Percentiles rank a stretch among this genome's conserved stretches.
These are phyloP conservation scores for Zizania palustris DNA, from an alignment of 202 grass and related monocot genomes.

Conservation along the genomic window DNA sequence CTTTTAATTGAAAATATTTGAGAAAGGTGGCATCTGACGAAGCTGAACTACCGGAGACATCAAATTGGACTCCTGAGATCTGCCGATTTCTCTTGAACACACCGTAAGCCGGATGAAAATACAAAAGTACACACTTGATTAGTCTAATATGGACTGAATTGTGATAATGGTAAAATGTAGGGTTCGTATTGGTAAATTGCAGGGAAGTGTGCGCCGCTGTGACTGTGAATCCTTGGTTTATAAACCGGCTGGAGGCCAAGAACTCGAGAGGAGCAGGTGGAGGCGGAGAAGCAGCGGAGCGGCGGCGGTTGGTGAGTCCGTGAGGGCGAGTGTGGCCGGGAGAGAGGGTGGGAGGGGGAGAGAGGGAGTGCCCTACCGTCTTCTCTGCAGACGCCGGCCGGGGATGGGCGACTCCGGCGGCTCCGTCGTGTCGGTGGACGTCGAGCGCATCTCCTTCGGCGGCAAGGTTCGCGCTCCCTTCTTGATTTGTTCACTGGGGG, in stretches of 20 bases:
- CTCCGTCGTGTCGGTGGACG: slow-evolving; percentile 77
- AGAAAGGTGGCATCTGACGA: background rate
- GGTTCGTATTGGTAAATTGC: slow-evolving; percentile 21
- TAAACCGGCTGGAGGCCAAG: slow-evolving; percentile 58
- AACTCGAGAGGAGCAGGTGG: slow-evolving; percentile 41
- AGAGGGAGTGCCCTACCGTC: slow-evolving; percentile 8
- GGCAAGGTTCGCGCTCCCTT: slow-evolving; percentile 54
- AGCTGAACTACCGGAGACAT: slow-evolving; percentile 14
- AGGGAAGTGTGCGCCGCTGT: slow-evolving; percentile 15
- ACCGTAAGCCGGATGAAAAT: background rate
- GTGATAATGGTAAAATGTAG: slow-evolving; percentile 2
- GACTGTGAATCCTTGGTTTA: slow-evolving; percentile 46
- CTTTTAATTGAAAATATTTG: no score
- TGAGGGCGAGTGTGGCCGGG: background rate
- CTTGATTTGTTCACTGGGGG: slow-evolving; percentile 3
- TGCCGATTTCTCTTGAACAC: background rate
- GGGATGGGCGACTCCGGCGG: slow-evolving; percentile 70
- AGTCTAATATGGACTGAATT: background rate
- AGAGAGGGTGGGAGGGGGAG: slow-evolving; percentile 6
- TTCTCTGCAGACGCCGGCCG: slow-evolving; percentile 26
- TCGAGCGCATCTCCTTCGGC: no score
- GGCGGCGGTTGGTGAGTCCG: slow-evolving; percentile 26
- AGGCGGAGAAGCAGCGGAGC: slow-evolving; percentile 38
- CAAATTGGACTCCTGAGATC: background rate
- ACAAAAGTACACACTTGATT: background rate